Evolutionary conservation across 2,329 filamentous ascomycete genomes (phyloP).

Genomic region (Periconia macrospinosa): DNA sequence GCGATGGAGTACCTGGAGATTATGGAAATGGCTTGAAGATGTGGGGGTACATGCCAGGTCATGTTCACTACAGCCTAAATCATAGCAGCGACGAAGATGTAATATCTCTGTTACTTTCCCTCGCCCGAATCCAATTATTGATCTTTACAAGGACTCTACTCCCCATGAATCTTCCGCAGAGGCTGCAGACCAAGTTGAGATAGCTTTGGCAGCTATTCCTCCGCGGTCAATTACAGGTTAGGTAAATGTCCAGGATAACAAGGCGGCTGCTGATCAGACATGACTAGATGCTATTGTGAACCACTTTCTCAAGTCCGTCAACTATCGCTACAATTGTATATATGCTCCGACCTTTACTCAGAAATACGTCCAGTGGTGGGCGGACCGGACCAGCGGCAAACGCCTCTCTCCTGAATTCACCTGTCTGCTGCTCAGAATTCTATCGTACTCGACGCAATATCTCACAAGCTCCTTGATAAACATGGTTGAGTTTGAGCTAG

Average conservation of each 20-base stretch:
- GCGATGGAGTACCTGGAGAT: conserved; percentile 6
- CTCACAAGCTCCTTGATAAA: conserved; percentile 41
- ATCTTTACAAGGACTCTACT: conserved; percentile 2
- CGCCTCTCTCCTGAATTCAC: conserved; percentile 49
- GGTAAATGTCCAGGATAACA: neutral
- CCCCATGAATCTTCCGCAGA: conserved; percentile 14
- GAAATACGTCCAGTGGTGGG: conserved; percentile 53
- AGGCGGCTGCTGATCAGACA: neutral
- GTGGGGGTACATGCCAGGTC: conserved; percentile 42
- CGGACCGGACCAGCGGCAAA: conserved; percentile 36
- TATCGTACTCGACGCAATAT: conserved; percentile 50
- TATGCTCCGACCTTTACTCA: conserved; percentile 51
- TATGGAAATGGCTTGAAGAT: conserved; percentile 32
- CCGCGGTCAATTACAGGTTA: conserved; percentile 36
- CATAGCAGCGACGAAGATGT: conserved; percentile 16
- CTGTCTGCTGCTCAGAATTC: conserved; percentile 51
- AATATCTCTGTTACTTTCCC: neutral
- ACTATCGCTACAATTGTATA: conserved; percentile 51
- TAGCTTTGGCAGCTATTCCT: conserved; percentile 32
- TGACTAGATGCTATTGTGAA: conserved; percentile 49
- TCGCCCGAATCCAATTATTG: neutral
- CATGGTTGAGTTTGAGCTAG: conserved; percentile 51
- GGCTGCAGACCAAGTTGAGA: conserved; percentile 32
- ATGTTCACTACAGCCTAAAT: conserved; percentile 35
- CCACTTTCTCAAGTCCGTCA: conserved; percentile 49